Conservation (phyloP, 345 rosid genomes). For the Dipteronia sinensis region DNA sequence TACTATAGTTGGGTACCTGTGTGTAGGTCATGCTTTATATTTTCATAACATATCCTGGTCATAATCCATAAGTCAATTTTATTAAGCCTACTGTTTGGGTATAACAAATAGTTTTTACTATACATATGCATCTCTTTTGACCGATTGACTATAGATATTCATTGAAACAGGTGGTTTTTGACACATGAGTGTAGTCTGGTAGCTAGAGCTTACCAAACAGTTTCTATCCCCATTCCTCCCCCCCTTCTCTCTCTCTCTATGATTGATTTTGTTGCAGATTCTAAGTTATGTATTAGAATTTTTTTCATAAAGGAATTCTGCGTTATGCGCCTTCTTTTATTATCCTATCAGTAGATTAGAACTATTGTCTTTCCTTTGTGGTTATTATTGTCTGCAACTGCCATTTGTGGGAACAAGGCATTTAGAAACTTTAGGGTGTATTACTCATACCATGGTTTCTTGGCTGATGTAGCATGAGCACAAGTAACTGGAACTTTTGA, state of each 20-base stretch:
- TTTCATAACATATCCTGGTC: not conserved
- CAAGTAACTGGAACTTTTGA: not conserved
- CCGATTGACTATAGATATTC: not conserved
- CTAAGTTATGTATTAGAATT: not conserved
- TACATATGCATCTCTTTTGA: not conserved
- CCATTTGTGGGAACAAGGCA: not conserved
- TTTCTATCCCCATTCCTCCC: not conserved
- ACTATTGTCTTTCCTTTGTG: not conserved
- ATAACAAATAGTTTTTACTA: not conserved
- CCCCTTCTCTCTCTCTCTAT: too few relatives aligned
- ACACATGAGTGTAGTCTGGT: not conserved
- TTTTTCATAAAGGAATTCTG: not conserved
- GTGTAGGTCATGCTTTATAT: too few relatives aligned
- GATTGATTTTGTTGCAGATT: not conserved
- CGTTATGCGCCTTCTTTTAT: not conserved
- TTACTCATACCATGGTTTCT: not conserved
- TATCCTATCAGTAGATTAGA: not conserved
- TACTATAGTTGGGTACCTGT: not conserved
- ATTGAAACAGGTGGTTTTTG: not conserved
- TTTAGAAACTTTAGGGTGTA: not conserved
- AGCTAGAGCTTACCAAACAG: not conserved
- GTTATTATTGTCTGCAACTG: not conserved
- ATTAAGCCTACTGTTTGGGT: not conserved
- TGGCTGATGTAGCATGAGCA: not conserved
- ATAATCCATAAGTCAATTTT: not conserved